phyloP scores from a whole-genome alignment of 2,329 filamentous ascomycete species.

The Pseudogymnoascus sp. region DNA sequence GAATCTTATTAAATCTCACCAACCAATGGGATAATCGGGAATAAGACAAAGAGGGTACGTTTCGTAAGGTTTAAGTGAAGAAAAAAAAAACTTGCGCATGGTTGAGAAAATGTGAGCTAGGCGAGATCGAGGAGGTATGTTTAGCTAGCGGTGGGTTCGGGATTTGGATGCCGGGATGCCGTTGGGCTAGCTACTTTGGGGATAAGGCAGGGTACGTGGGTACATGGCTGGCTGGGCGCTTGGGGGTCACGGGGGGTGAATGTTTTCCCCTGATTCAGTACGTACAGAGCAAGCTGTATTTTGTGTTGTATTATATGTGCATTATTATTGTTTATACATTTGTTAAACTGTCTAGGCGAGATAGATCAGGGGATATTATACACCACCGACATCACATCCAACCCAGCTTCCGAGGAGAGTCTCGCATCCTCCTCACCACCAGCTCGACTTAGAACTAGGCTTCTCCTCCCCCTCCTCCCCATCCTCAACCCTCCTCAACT shows the following conservation, averaged over 20 bases:
- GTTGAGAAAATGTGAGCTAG: background rate
- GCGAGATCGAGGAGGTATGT: background rate
- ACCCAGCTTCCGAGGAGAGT: too few species aligned
- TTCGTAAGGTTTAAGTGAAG: background rate
- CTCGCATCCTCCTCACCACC: too few species aligned
- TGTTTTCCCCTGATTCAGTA: background rate
- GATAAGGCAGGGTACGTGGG: background rate
- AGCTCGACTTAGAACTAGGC: background rate
- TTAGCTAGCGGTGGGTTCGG: background rate
- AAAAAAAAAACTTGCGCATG: background rate
- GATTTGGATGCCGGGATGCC: background rate
- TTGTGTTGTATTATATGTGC: background rate
- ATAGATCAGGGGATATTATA: background rate
- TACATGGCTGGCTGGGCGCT: background rate
- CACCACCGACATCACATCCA: background rate
- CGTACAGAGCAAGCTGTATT: too few species aligned
- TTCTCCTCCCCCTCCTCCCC: background rate
- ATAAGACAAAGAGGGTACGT: background rate
- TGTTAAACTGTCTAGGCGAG: background rate
- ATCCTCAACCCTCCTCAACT: slow-evolving; percentile 32
- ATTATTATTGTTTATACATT: background rate
- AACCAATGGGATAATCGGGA: background rate
- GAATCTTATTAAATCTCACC: too few species aligned
- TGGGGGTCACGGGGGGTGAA: background rate
- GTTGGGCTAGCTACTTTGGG: background rate